Base-by-base conservation (phyloP, 2,329 filamentous ascomycete species). In the Fusarium solani-melongenae region DNA sequence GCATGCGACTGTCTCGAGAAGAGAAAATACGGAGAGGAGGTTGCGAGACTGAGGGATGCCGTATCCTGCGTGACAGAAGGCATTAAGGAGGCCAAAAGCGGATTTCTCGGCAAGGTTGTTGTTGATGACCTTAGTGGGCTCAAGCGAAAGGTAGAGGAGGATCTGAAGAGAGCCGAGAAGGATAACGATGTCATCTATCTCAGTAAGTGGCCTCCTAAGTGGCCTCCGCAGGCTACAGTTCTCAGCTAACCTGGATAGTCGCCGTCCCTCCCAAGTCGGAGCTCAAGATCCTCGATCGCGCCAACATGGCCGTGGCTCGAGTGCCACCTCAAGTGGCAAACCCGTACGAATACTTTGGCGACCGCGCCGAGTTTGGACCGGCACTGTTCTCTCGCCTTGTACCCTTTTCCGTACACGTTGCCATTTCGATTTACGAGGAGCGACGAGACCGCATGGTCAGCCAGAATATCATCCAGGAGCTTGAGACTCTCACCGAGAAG, bases 131-230 rank as follows among this genome's bases (percentile, higher is more conserved):
- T 99, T 31, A 93, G 94, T 64, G 93, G 91, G 0, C 83, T 99
- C 66, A 98, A 97, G 84, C 92, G 88, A 68, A 92, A 92, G 69
- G 93, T 98, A 0, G 89, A 92, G 36, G 95, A 98, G 76, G 95
- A 98, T 74, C 79, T 99, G 74, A 98, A 97, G 83, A 88, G 96
- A 55, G 95, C 96, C 0, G 96, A 98, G 81, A 97, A 94, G 81
- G 96, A 99, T 79, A 99, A 99, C 75, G 96, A 99, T 81, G 87
- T 97, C 76, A 98, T 99, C 17, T 99, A 98, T 80, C 86, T 98
- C 4, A 90, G 92, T 92, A 84, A 75, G 88, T 82, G 4, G 6
- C 5, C 20, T 27, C 38, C 6, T 92, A 84, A 75, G 88, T 82
- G 4, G 6, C 5, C 20, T 27, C 38, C 6, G 5, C 12, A 1